Evolutionary conservation across 2,329 filamentous ascomycete species (phyloP), one percentile per base, ranked within the genome.

Genomic region (Colletotrichum cordylinicola): DNA sequence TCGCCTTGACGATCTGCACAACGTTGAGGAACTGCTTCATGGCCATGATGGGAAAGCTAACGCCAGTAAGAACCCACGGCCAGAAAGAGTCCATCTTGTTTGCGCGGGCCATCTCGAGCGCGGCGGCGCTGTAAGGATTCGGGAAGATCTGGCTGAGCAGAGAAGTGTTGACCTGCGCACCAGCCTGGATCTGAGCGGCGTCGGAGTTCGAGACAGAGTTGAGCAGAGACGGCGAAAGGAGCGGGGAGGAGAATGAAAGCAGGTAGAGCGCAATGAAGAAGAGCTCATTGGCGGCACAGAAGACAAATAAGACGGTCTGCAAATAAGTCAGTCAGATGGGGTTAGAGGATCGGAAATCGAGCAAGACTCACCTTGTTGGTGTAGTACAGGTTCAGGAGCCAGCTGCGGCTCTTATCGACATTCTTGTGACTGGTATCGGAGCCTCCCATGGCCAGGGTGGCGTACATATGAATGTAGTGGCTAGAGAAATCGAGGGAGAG

Each of bases 401-500:
- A 95, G 88, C 95, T 98, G 84, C 96, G 90, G 83, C 91, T 94
- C 85, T 94, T 93, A 83, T 98, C 95, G 68, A 99, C 93, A 80
- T 94, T 96, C 92, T 99, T 99, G 88, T 99, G 97, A 87, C 96
- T 93, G 78, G 87, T 95, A 80, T 93, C 91, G 70, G 92, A 90
- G 69, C 95, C 95, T 70, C 94, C 95, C 92, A 98, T 97, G 78
- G 93, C 93, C 81, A 98, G 88, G 1, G 96, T 98, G 15, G 96
- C 95, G 84, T 98, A 98, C 97, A 99, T 99, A 88, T 99, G 97
- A 89, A 98, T 96, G 84, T 98, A 99, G 86, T 99, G 97, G 84
- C 96, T 98, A 33, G 97, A 94, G 78, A 99, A 90, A 85, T 99
- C 97, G 81, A 99, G 87, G 71, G 94, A 94, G 85, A 99, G 98